Evolutionary conservation across 1,284 basidiomycete genomes (phyloP).

Genomic region (Ustilago hordei): DNA sequence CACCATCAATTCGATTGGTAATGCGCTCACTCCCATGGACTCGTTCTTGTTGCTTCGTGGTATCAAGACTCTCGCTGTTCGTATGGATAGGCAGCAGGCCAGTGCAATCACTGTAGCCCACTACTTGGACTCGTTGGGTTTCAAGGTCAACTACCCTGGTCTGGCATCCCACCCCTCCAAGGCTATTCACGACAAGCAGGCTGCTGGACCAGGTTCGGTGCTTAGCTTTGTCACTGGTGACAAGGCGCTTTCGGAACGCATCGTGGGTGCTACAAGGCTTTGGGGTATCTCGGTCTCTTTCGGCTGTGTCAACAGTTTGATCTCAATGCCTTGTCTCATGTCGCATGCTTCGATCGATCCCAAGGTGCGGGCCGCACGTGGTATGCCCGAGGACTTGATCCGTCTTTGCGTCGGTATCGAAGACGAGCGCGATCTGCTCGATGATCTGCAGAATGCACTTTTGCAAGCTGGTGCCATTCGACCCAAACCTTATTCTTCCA

Average conservation of each 20-base stretch:
- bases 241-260: slow-evolving; percentile 88
- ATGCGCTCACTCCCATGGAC: slow-evolving; percentile 83
- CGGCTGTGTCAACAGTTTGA: slow-evolving; percentile 96
- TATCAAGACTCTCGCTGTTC: slow-evolving; percentile 94
- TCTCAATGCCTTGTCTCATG: slow-evolving; percentile 99
- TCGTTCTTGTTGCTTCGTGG: slow-evolving; percentile 95
- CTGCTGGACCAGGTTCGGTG: slow-evolving; percentile 93
- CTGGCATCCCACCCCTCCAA: slow-evolving; percentile 84
- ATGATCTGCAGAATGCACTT: slow-evolving; percentile 93
- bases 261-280: slow-evolving; percentile 89
- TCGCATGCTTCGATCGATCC: slow-evolving; percentile 98
- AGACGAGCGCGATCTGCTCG: slow-evolving; percentile 89
- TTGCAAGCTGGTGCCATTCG: slow-evolving; percentile 88
- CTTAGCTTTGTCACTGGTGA: slow-evolving; percentile 94
- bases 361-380: slow-evolving; percentile 88
- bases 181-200: slow-evolving; percentile 79
- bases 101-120: slow-evolving; percentile 86
- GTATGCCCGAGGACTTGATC: slow-evolving; percentile 96
- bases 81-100: slow-evolving; percentile 93
- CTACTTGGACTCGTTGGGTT: slow-evolving; percentile 87
- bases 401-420: slow-evolving; percentile 98
- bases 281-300: slow-evolving; percentile 99
- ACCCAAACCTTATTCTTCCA: slow-evolving; percentile 22
- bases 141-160: slow-evolving; percentile 94
- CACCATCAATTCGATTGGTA: slow-evolving; percentile 96